A percentile compares a stretch with the other conserved stretches of the same genome.
Conservation (phyloP, 225 moss, liverwort and hornwort species). For the Anthoceros angustus region DNA sequence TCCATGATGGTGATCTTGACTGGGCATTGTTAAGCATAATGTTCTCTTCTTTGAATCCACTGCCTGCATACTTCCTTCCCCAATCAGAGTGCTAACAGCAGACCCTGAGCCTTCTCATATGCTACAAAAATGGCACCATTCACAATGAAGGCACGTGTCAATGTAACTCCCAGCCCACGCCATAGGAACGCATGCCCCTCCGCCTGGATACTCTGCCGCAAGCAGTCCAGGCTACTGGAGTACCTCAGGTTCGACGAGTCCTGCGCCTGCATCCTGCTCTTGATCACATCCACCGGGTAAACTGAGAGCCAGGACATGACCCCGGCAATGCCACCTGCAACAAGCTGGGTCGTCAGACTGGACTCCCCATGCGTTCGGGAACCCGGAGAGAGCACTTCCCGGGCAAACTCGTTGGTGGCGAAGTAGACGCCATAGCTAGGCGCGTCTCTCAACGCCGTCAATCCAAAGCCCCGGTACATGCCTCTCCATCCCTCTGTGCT, state of each 20-base stretch:
- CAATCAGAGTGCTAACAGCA: slow-evolving; percentile 19
- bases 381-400: slow-evolving; percentile 77
- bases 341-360: slow-evolving; percentile 75
- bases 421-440: slow-evolving; percentile 93
- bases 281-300: slow-evolving; percentile 92
- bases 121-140: slow-evolving; percentile 96
- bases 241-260: slow-evolving; percentile 32
- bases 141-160: slow-evolving; percentile 79
- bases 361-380: slow-evolving; percentile 65
- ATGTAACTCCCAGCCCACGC: slow-evolving; percentile 80
- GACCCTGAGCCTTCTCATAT: slow-evolving; percentile 73
- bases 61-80: not conserved
- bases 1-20: no score
- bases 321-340: slow-evolving; percentile 86
- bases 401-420: slow-evolving; percentile 72
- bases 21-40: no score
- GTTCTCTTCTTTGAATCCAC: not conserved
- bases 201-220: slow-evolving; percentile 57
- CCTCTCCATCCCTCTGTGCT: slow-evolving; percentile 66
- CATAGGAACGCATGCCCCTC: slow-evolving; percentile 69
- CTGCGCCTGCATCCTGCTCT: slow-evolving; percentile 86
- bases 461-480: slow-evolving; percentile 74
- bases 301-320: slow-evolving; percentile 71
- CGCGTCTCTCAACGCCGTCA: slow-evolving; percentile 78
- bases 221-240: slow-evolving; percentile 61